Evolutionary conservation across 331 rosid genomes (phyloP).

Genomic region (Stylosanthes scabra): DNA sequence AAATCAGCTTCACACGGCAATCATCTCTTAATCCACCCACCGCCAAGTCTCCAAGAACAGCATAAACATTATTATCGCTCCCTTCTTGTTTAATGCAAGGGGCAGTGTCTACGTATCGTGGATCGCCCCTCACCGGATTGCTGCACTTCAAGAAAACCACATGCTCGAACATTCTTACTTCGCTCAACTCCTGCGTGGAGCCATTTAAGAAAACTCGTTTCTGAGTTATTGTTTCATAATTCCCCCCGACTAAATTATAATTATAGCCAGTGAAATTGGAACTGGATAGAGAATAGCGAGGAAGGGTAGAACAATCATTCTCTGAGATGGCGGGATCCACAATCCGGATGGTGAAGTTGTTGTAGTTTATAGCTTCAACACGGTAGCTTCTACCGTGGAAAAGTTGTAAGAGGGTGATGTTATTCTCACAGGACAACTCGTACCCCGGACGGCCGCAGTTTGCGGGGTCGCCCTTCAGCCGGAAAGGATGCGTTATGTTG

Average conservation of each 20-base stretch:
- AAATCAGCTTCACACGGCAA: not conserved
- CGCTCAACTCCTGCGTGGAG: too few relatives aligned
- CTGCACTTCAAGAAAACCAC: slow-evolving; percentile 2
- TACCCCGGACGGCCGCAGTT: slow-evolving; percentile 8
- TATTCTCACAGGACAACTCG: slow-evolving; percentile 36
- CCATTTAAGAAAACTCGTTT: too few relatives aligned
- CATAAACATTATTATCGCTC: too few relatives aligned
- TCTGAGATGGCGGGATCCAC: slow-evolving; percentile 27
- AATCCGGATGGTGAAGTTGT: slow-evolving; percentile 24
- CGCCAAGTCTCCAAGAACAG: too few relatives aligned
- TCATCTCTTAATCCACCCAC: too few relatives aligned
- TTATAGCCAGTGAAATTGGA: not conserved
- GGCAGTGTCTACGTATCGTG: too few relatives aligned
- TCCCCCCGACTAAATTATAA: too few relatives aligned
- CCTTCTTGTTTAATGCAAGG: too few relatives aligned
- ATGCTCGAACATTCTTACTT: not conserved
- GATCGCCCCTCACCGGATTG: too few relatives aligned
- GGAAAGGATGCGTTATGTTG: slow-evolving; percentile 35
- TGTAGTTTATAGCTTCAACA: slow-evolving; percentile 42
- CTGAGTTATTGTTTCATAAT: too few relatives aligned
- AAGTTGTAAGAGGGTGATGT: slow-evolving; percentile 10
- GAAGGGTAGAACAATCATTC: slow-evolving; percentile 16
- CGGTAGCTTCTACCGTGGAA: not conserved
- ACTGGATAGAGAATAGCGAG: not conserved
- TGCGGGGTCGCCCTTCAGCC: slow-evolving; percentile 17